phyloP scores from a whole-genome alignment of 2,329 filamentous ascomycete genomes.

The Aureobasidium subglaciale region DNA sequence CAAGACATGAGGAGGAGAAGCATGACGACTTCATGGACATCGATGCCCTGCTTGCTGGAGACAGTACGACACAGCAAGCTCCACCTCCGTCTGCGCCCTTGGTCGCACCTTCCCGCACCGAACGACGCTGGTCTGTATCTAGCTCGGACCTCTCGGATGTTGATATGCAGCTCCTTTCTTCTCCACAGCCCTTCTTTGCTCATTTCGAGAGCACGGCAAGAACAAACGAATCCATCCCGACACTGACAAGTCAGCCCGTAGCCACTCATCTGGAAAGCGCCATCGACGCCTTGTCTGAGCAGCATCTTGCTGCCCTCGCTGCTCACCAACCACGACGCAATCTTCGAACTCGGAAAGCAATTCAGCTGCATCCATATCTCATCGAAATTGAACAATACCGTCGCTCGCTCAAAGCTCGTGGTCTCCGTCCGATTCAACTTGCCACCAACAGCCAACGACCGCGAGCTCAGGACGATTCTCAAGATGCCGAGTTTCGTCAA shows the following conservation, averaged over 20 bases:
- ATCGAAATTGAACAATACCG: constrained; percentile 39
- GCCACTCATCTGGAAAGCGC: background rate
- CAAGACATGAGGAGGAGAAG: background rate
- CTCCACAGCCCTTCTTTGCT: background rate
- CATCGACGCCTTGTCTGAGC: background rate
- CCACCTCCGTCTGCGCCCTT: constrained; percentile 19
- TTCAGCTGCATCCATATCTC: constrained; percentile 43
- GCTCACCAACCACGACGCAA: constrained; percentile 23
- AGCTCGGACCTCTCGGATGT: constrained; percentile 12
- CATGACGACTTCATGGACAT: constrained; percentile 8
- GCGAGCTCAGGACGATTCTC: constrained; percentile 15
- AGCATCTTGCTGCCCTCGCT: background rate
- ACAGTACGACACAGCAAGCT: constrained; percentile 2
- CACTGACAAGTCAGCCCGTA: background rate
- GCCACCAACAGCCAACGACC: constrained; percentile 14
- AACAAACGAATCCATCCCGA: background rate
- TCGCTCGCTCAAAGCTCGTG: constrained; percentile 35
- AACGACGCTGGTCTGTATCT: constrained; percentile 8
- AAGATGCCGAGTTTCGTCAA: background rate
- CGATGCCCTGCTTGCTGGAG: background rate
- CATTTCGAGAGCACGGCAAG: constrained; percentile 6
- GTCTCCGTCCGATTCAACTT: constrained; percentile 37
- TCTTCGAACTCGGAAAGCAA: constrained; percentile 40
- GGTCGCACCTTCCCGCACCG: constrained; percentile 20
- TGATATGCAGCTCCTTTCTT: constrained; percentile 8